phyloP scores from a whole-genome alignment of 2,329 filamentous ascomycete species.

The Colletotrichum sp. region DNA sequence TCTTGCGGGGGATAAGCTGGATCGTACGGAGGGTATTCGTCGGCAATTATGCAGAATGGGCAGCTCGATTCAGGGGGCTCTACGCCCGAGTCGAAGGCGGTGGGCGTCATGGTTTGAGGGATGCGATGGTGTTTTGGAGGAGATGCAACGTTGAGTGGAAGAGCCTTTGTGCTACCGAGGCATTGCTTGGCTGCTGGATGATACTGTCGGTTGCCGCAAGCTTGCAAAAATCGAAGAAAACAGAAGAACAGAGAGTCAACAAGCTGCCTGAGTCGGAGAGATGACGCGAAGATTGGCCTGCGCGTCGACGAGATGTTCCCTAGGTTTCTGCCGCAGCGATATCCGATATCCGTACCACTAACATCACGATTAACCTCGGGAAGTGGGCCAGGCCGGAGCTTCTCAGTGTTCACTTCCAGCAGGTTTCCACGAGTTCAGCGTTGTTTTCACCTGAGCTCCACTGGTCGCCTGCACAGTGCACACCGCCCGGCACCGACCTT shows the following conservation, averaged over 20 bases:
- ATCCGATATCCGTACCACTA: background rate
- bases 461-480: background rate
- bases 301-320: background rate
- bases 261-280: background rate
- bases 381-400: conserved; percentile 11
- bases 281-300: background rate
- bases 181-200: background rate
- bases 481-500: background rate
- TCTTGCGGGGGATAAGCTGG: conserved; percentile 46
- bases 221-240: background rate
- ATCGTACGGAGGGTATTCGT: conserved; percentile 52
- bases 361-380: conserved; percentile 16
- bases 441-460: background rate
- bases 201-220: background rate
- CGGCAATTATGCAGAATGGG: conserved; percentile 67
- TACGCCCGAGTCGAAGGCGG: conserved; percentile 18
- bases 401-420: background rate
- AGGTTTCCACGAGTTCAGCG: background rate
- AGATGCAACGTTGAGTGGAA: background rate
- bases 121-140: background rate
- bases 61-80: conserved; percentile 45
- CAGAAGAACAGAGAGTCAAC: background rate
- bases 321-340: background rate
- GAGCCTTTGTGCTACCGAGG: background rate
- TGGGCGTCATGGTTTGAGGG: conserved; percentile 8